A percentile compares a stretch with the other conserved stretches of the same genome.
These are phyloP conservation scores for Xerocomus potaroensis DNA, from an alignment of 768 basidiomycete species.

Conservation along the genomic window DNA sequence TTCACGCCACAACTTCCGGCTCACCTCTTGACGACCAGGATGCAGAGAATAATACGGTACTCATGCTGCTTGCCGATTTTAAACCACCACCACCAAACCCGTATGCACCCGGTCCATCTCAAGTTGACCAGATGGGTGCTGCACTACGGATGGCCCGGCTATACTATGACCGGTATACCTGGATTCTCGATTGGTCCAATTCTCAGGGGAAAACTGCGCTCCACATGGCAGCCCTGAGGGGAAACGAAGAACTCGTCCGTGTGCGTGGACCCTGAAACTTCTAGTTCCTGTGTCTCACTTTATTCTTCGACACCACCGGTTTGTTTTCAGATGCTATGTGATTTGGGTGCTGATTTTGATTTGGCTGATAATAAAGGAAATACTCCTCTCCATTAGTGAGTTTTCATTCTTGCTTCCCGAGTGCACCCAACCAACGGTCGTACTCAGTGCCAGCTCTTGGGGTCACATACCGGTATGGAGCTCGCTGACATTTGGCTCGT, in stretches of 20 bases:
- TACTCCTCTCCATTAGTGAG: slow-evolving; percentile 90
- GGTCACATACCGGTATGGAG: slow-evolving; percentile 70
- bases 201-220: slow-evolving; percentile 85
- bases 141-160: slow-evolving; percentile 81
- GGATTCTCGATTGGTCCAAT: slow-evolving; percentile 92
- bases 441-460: slow-evolving; percentile 77
- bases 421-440: slow-evolving; percentile 4
- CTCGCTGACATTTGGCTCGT: background rate
- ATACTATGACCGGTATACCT: slow-evolving; percentile 83
- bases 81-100: slow-evolving; percentile 48
- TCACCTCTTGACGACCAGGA: slow-evolving; percentile 50
- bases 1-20: slow-evolving; percentile 10
- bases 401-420: slow-evolving; percentile 7
- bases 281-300: slow-evolving; percentile 5
- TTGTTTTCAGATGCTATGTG: slow-evolving; percentile 73
- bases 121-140: slow-evolving; percentile 65
- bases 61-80: slow-evolving; percentile 87
- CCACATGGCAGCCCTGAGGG: slow-evolving; percentile 82
- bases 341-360: slow-evolving; percentile 86
- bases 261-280: slow-evolving; percentile 42
- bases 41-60: slow-evolving; percentile 86
- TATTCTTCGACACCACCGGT: slow-evolving; percentile 5
- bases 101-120: slow-evolving; percentile 43
- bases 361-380: slow-evolving; percentile 90
- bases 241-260: slow-evolving; percentile 84